These are phyloP conservation scores for Penicillium desertorum DNA, from an alignment of 495 filamentous ascomycete genomes.

Conservation along the genomic window DNA sequence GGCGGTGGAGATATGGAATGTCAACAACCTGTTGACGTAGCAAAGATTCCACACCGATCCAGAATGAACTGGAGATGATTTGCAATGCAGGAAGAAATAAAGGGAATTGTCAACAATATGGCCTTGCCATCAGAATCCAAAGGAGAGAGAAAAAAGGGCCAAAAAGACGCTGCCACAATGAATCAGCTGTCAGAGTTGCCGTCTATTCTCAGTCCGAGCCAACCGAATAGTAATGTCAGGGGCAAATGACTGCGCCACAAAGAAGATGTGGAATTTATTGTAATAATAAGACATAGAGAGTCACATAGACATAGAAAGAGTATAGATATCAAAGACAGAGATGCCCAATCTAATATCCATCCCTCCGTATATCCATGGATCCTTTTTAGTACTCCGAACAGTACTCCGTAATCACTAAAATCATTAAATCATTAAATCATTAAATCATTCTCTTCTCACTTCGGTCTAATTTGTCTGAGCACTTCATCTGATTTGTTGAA, in stretches of 20 bases:
- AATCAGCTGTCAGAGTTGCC: conserved; percentile 1
- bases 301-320: background rate
- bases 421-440: too few species aligned
- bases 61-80: conserved; percentile 25
- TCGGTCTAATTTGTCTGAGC: conserved; percentile 10
- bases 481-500: conserved; percentile 13
- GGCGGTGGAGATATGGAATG: conserved; percentile 21
- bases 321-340: background rate
- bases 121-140: background rate
- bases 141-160: background rate
- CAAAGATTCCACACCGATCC: conserved; percentile 23
- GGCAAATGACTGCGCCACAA: conserved; percentile 7
- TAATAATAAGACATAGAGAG: background rate
- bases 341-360: conserved; percentile 6
- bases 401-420: background rate
- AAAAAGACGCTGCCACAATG: background rate
- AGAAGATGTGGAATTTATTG: background rate
- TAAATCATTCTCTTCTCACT: background rate
- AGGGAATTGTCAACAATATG: conserved; percentile 6
- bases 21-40: conserved; percentile 19
- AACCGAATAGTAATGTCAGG: background rate
- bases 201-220: background rate
- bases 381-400: too few species aligned
- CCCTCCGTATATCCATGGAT: too few species aligned
- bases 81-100: background rate